phyloP scores from a whole-genome alignment of 1,284 basidiomycete species.

The Sphagnurus paluster region DNA sequence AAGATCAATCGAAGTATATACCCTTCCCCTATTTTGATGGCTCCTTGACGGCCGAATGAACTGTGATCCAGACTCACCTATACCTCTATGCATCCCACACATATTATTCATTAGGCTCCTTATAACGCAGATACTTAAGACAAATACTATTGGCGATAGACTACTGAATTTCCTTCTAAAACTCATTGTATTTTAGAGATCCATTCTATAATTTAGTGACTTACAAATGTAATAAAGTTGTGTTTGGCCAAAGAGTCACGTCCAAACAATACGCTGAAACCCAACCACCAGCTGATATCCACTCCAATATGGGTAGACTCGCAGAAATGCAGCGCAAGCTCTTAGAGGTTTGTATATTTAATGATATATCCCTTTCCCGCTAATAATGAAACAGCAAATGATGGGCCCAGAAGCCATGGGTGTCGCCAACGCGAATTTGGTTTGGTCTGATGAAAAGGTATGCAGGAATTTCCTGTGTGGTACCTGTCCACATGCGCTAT shows the following conservation, averaged over 20 bases:
- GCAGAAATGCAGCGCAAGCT: conserved; percentile 94
- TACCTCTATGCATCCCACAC: conserved; percentile 1
- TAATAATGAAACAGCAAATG: conserved; percentile 76
- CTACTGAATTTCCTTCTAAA: too few species aligned
- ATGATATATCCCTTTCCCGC: conserved; percentile 9
- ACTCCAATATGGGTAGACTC: conserved; percentile 69
- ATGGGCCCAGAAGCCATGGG: conserved; percentile 99
- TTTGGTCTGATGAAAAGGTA: conserved; percentile 98
- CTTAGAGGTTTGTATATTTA: conserved; percentile 63
- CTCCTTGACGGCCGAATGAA: too few species aligned
- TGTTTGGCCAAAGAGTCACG: conserved; percentile 5
- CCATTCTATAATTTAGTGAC: too few species aligned
- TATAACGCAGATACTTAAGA: too few species aligned
- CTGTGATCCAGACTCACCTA: too few species aligned
- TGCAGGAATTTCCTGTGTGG: conserved; percentile 98
- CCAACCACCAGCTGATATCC: conserved; percentile 5
- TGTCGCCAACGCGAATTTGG: conserved; percentile 87
- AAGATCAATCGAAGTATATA: not conserved
- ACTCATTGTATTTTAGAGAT: not conserved
- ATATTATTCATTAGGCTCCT: not conserved
- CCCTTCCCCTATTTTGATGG: too few species aligned
- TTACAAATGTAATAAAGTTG: too few species aligned
- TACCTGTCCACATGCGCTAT: conserved; percentile 95
- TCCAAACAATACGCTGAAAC: conserved; percentile 12
- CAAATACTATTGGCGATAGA: too few species aligned